Evolutionary conservation across 78 protist species (phyloP), one percentile per base, ranked within the genome.

Genomic region (Emiliania huxleyi): DNA sequence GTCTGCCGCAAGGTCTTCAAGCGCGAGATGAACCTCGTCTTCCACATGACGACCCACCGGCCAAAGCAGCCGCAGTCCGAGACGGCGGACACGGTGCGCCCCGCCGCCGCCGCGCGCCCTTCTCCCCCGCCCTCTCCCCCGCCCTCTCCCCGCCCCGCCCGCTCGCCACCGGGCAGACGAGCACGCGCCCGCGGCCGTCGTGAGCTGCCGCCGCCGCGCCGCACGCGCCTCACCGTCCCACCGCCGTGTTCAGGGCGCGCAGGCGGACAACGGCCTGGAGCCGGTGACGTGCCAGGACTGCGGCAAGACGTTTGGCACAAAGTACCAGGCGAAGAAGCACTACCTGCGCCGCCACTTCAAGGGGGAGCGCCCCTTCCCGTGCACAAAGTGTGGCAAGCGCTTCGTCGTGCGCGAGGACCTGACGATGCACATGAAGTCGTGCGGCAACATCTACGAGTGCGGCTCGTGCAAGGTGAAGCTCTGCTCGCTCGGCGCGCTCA

Each of bases 301-400:
- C 81, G 81, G 42, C 35, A 71, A 71, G 81, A 26, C 5, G 42
- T 77, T 77, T 29, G 87, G n/a, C n/a, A 77, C 87, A 6, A 77
- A 77, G 87, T 77, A 77, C 87, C 87, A 77, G 87, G 87, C 87
- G 48, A 77, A 77, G 87, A 77, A 77, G 87, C 87, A 77, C 46
- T 77, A 40, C 87, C 46, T 77, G n/a, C 87, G 87, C 87, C 87
- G 87, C 87, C 87, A 77, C 87, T 77, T 77, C 33, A 1, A 19
- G 29, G 87, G 87, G 46, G 87, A 77, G 45, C 12, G 46, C 38
- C 87, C 43, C n/a, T 77, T 77, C 46, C n/a, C 46, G 87, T 77
- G 87, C 87, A 40, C 33, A 0, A 38, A 40, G 25, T 77, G 87
- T 33, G 45, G 45, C 29, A 38, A 77, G 87, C n/a, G 43, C 26